Percentiles rank a stretch among this genome's conserved stretches.
phyloP scores from a whole-genome alignment of 2,329 filamentous ascomycete species.

The Penicillium frequentans region DNA sequence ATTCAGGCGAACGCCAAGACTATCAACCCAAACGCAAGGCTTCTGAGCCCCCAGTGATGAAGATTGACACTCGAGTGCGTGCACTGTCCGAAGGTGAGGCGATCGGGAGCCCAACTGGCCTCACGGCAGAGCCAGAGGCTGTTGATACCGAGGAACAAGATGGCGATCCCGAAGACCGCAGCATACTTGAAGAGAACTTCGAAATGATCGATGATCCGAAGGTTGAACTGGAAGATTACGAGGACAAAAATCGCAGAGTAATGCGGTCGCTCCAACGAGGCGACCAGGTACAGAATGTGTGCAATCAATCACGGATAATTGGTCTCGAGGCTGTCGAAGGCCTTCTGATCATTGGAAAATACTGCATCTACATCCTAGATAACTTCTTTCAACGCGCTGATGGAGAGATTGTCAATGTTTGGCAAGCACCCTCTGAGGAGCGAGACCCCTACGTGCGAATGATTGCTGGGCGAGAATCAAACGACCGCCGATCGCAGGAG shows the following conservation, averaged over 20 bases:
- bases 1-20: slow-evolving; percentile 64
- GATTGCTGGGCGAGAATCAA: slow-evolving; percentile 74
- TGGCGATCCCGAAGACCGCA: slow-evolving; percentile 37
- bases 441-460: slow-evolving; percentile 94
- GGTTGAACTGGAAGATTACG: slow-evolving; percentile 79
- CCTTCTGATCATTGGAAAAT: slow-evolving; percentile 87
- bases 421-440: slow-evolving; percentile 88
- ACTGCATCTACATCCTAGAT: slow-evolving; percentile 90
- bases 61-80: slow-evolving; percentile 47
- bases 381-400: slow-evolving; percentile 94
- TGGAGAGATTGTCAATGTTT: slow-evolving; percentile 94
- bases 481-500: slow-evolving; percentile 61
- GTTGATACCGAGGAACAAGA: slow-evolving; percentile 31
- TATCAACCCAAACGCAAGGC: slow-evolving; percentile 82
- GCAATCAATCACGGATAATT: slow-evolving; percentile 92
- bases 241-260: slow-evolving; percentile 97
- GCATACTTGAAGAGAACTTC: slow-evolving; percentile 79
- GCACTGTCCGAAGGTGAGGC: slow-evolving; percentile 44
- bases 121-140: slow-evolving; percentile 34
- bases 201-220: slow-evolving; percentile 94
- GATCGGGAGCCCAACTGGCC: slow-evolving; percentile 35
- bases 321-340: slow-evolving; percentile 93
- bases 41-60: slow-evolving; percentile 52
- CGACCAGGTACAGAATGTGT: slow-evolving; percentile 89
- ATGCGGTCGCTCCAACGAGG: slow-evolving; percentile 90